A percentile compares a stretch with the other conserved stretches of the same genome.
Conservation (phyloP, 2,329 filamentous ascomycete genomes). For the Fusarium tricinctum region DNA sequence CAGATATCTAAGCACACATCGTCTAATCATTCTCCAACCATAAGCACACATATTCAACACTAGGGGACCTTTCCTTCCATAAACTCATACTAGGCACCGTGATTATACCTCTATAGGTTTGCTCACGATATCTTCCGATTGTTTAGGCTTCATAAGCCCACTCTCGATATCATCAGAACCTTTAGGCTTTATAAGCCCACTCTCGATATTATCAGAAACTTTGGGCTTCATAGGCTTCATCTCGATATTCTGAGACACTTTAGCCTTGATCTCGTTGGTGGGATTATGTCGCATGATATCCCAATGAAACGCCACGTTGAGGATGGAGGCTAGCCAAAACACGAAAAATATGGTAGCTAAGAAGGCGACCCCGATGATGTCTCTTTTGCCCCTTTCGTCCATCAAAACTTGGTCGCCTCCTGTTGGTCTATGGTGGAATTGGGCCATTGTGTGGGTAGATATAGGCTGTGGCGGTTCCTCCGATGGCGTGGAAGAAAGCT, state of each 20-base stretch:
- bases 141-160: too few species aligned
- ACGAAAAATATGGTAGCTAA: not conserved
- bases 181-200: too few species aligned
- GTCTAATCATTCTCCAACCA: not conserved
- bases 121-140: not conserved
- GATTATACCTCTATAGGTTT: not conserved
- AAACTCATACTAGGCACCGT: not conserved
- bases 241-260: not conserved
- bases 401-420: not conserved
- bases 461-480: not conserved
- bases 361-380: not conserved
- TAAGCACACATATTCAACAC: not conserved
- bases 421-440: not conserved
- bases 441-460: not conserved
- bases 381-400: not conserved
- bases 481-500: conserved; percentile 2
- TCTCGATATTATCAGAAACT: too few species aligned
- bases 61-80: not conserved
- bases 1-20: not conserved
- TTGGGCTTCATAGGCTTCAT: not conserved
- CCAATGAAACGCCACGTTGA: not conserved
- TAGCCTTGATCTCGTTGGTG: not conserved
- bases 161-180: too few species aligned
- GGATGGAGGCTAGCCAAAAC: not conserved
- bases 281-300: not conserved